A percentile compares a stretch with the other conserved stretches of the same genome.
Conservation (phyloP, 176 grass and related monocot species). For the Rhynchospora breviuscula region DNA sequence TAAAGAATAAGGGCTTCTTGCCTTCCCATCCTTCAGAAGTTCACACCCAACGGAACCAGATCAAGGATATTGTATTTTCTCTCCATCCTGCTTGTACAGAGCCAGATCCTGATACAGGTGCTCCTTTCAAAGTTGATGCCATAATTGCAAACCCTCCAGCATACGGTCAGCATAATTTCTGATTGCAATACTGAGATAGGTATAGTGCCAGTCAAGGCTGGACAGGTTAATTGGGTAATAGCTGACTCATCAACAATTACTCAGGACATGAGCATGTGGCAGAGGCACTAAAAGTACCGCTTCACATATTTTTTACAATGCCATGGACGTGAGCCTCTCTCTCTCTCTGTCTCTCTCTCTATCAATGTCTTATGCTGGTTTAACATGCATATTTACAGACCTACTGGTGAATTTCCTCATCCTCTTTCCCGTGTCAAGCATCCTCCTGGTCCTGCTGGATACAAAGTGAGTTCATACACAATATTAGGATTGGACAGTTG, state of each 20-base stretch:
- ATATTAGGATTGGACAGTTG: constrained; percentile 6
- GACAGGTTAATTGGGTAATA: constrained; percentile 1
- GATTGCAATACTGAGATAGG: neutral
- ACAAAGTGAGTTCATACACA: constrained; percentile 58
- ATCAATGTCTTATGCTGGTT: neutral
- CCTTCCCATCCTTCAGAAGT: constrained; percentile 92
- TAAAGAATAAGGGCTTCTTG: constrained; percentile 98
- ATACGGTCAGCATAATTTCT: constrained; percentile 58
- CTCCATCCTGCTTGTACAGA: constrained; percentile 71
- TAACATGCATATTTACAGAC: constrained; percentile 48
- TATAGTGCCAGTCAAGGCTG: neutral
- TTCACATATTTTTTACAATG: constrained; percentile 99
- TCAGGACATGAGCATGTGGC: constrained; percentile 95
- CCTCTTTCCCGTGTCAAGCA: constrained; percentile 89
- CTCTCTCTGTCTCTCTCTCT: neutral
- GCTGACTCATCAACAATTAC: constrained; percentile 35
- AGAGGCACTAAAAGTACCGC: constrained; percentile 79
- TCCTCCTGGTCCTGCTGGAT: constrained; percentile 41
- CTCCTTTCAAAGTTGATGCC: constrained; percentile 78
- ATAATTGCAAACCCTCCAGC: constrained; percentile 95
- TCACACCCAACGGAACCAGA: constrained; percentile 83
- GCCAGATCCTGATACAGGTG: constrained; percentile 54
- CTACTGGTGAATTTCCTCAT: constrained; percentile 91
- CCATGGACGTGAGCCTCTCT: constrained; percentile 91
- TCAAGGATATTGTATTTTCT: constrained; percentile 92